These are phyloP conservation scores for Phlebopus sp. DNA, from an alignment of 1,284 basidiomycete species.

Conservation along the genomic window DNA sequence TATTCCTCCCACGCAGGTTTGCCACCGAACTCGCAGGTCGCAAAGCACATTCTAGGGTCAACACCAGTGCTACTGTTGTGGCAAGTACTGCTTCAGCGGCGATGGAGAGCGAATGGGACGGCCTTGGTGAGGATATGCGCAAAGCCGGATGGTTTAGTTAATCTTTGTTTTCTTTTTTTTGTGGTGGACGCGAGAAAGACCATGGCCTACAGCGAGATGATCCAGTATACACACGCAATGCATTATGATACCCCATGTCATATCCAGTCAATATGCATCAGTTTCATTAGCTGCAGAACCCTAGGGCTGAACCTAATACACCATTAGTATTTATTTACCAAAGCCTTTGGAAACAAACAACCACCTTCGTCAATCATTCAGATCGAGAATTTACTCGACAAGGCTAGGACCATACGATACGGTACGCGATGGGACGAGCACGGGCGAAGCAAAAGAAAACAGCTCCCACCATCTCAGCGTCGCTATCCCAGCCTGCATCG, in stretches of 20 bases:
- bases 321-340: slow-evolving; percentile 12
- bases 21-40: slow-evolving; percentile 74
- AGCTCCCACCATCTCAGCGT: slow-evolving; percentile 29
- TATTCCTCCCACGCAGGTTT: slow-evolving; percentile 44
- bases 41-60: slow-evolving; percentile 40
- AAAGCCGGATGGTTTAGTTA: slow-evolving; percentile 67
- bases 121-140: slow-evolving; percentile 69
- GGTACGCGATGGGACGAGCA: slow-evolving; percentile 57
- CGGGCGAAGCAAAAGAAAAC: slow-evolving; percentile 54
- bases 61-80: slow-evolving; percentile 1
- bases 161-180: no score
- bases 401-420: neutral
- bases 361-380: slow-evolving; percentile 4
- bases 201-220: no score
- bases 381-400: slow-evolving; percentile 1
- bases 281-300: no score
- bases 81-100: slow-evolving; percentile 10
- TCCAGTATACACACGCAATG: neutral
- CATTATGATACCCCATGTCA: neutral
- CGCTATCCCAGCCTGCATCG: slow-evolving; percentile 21
- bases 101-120: slow-evolving; percentile 50
- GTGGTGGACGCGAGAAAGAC: neutral
- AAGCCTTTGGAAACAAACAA: slow-evolving; percentile 24
- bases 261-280: neutral
- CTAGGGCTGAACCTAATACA: no score